Evolutionary conservation across 2,329 filamentous ascomycete genomes (phyloP).

Genomic region (Sphaerulina vaccinii): DNA sequence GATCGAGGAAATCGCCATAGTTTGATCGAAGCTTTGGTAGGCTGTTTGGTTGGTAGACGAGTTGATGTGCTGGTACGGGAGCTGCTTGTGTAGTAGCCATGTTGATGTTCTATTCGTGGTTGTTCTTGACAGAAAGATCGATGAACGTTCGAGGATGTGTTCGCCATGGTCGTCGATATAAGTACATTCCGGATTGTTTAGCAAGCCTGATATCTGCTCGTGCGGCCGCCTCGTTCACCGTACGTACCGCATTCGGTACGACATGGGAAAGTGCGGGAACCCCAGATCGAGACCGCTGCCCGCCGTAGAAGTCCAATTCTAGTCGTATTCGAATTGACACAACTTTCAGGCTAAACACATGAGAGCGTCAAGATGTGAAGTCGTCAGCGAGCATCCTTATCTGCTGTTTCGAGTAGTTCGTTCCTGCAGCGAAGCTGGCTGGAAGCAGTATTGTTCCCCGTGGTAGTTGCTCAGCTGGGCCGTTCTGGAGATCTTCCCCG

Average conservation of each 20-base stretch:
- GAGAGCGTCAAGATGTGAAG: not conserved
- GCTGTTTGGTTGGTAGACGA: constrained; percentile 26
- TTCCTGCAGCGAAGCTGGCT: not conserved
- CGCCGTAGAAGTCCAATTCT: too few relatives aligned
- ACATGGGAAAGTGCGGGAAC: too few relatives aligned
- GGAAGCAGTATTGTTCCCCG: constrained; percentile 7
- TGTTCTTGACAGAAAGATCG: too few relatives aligned
- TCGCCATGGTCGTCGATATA: too few relatives aligned
- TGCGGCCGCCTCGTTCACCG: too few relatives aligned
- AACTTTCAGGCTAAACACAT: not conserved
- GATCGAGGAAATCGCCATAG: constrained; percentile 31
- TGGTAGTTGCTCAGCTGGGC: not conserved
- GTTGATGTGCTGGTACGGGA: constrained; percentile 29
- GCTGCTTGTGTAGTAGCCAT: constrained; percentile 19
- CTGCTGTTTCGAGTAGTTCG: not conserved
- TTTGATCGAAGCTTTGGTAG: constrained; percentile 34
- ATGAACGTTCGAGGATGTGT: too few relatives aligned
- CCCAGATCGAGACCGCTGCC: too few relatives aligned
- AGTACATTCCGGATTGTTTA: too few relatives aligned
- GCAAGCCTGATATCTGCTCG: too few relatives aligned
- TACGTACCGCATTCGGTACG: too few relatives aligned
- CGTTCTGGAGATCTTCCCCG: not conserved
- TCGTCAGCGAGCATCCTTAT: not conserved
- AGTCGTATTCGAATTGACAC: too few relatives aligned
- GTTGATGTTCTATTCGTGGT: not conserved